Conservation (phyloP, 106 monocot species). For the Dioscorea alata region DNA sequence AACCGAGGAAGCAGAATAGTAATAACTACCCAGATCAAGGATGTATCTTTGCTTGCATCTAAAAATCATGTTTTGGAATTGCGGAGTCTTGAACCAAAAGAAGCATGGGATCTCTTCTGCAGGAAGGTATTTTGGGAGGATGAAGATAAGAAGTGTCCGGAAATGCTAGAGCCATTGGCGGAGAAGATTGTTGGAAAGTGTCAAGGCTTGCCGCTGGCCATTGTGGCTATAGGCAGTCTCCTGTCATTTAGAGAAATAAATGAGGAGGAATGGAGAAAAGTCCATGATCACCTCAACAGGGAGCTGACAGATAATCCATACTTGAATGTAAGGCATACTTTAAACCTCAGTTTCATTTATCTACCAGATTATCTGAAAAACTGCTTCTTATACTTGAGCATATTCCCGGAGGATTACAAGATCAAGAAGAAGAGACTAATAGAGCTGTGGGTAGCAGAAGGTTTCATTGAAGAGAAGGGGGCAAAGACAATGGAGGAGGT, state of each 20-base stretch:
- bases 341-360: conserved; percentile 15
- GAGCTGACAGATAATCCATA: neutral
- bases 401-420: conserved; percentile 15
- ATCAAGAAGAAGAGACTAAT: conserved; percentile 14
- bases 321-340: neutral
- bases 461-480: conserved; percentile 7
- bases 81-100: neutral
- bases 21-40: conserved; percentile 12
- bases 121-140: neutral
- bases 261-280: neutral
- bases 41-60: conserved; percentile 5
- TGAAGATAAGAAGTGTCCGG: neutral
- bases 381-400: conserved; percentile 22
- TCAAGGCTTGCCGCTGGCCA: conserved; percentile 6
- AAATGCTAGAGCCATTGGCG: neutral
- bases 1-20: conserved; percentile 3
- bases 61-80: neutral
- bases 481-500: conserved; percentile 22
- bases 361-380: conserved; percentile 19
- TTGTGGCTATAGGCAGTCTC: neutral
- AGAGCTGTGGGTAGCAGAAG: conserved; percentile 35
- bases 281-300: neutral
- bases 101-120: conserved; percentile 8
- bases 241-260: neutral
- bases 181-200: conserved; percentile 3